Conservation (phyloP, 257 asterid genomes). For the Echium plantagineum region DNA sequence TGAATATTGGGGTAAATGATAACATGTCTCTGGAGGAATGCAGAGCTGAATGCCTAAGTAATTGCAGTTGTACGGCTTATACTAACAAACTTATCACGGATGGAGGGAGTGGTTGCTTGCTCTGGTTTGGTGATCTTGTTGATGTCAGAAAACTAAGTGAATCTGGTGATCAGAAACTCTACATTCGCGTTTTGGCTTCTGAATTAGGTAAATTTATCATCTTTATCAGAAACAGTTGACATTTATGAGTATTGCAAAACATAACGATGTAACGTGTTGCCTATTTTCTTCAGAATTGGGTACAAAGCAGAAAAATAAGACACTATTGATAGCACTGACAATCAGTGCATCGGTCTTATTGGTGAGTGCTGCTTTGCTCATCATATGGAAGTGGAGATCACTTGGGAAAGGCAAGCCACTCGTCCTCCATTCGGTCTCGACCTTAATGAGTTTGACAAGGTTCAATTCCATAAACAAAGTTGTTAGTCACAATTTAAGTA, state of each 20-base stretch:
- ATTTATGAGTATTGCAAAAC: no score
- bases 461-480: no score
- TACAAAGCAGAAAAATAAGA: neutral
- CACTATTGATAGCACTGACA: neutral
- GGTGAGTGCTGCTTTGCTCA: neutral
- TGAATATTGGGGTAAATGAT: neutral
- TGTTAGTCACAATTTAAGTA: neutral
- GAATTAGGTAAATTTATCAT: neutral
- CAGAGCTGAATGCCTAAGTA: slow-evolving; percentile 7
- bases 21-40: neutral
- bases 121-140: slow-evolving; percentile 21
- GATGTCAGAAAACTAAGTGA: slow-evolving; percentile 14
- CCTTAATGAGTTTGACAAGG: neutral
- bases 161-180: slow-evolving; percentile 14
- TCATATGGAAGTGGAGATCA: neutral
- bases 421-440: no score
- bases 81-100: slow-evolving; percentile 13
- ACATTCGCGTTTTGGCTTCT: slow-evolving; percentile 19
- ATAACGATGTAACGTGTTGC: no score
- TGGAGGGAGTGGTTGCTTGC: slow-evolving; percentile 21
- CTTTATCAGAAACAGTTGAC: no score
- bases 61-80: slow-evolving; percentile 24
- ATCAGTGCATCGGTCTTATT: neutral
- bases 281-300: neutral
- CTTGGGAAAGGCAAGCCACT: neutral